Evolutionary conservation across 2,329 filamentous ascomycete genomes (phyloP), one percentile per base, ranked within the genome.

Genomic region (Botryotinia convoluta): DNA sequence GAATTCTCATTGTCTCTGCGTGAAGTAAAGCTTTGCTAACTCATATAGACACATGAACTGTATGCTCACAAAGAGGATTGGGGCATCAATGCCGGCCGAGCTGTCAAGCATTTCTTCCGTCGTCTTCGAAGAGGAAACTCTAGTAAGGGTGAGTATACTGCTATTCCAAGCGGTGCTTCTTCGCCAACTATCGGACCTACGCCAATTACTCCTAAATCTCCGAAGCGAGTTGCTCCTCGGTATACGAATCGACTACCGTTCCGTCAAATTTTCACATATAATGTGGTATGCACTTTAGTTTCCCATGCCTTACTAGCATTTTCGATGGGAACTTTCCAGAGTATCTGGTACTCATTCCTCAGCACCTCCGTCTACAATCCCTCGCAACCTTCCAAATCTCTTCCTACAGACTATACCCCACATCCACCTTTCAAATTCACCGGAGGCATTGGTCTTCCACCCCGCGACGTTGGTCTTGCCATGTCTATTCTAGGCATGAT

Each of bases 401-500:
- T 72, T 6, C 77, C 78, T 79, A 89, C 91, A 51, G 90, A 91
- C 2, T 85, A 84, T 82, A 76, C 69, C 0, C 79, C 77, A 14
- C 77, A 78, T 60, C 78, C 72, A n/a, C 79, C 79, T 22, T 71
- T 80, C 18, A 82, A 86, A 0, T 79, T 88, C 3, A 89, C 93
- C 8, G 92, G 93, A 42, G 93, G 93, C 2, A 85, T 96, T 0
- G 92, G 92, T n/a, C 86, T 96, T 70, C 88, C 88, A 0, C 90
- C 92, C 0, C 86, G 87, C 1, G 87, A 88, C 3, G 91, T 96
- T 45, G 93, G 93, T n/a, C 83, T 93, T 61, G 92, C 92, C 7
- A 94, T 95, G 84, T 90, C 93, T 3, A 90, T 92, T 69, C 87
- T 96, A 26, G 93, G 93, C 14, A 82, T 88, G 67, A 89, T 95